Evolutionary conservation across 1,284 basidiomycete genomes (phyloP).

Genomic region (Trametes sp.): DNA sequence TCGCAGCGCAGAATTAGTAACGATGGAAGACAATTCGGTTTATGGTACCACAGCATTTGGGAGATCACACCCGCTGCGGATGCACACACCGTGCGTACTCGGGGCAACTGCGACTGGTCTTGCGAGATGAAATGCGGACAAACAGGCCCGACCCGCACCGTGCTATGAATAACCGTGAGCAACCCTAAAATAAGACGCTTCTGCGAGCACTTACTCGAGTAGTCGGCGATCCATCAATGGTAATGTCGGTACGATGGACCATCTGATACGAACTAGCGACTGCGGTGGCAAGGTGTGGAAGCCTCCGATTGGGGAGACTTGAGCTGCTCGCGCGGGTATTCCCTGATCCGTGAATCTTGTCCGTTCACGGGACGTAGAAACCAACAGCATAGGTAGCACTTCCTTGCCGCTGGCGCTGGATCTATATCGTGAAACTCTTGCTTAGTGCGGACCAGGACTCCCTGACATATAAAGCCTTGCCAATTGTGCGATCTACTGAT

Average conservation of each 20-base stretch:
- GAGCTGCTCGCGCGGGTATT: not conserved
- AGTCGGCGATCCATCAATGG: not conserved
- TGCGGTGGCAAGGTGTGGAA: not conserved
- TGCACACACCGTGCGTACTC: too few species aligned
- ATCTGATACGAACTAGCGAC: not conserved
- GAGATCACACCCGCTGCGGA: too few species aligned
- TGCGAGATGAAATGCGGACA: not conserved
- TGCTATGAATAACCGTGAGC: conserved; percentile 24
- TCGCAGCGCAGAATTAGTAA: not conserved
- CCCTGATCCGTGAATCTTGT: not conserved
- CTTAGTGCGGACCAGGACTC: too few species aligned
- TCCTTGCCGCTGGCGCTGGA: not conserved
- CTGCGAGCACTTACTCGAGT: not conserved
- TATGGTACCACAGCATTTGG: too few species aligned
- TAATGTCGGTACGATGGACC: not conserved
- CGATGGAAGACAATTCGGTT: too few species aligned
- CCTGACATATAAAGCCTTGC: too few species aligned
- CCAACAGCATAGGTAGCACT: not conserved
- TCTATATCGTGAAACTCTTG: not conserved
- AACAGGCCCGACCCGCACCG: not conserved
- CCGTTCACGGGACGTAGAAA: not conserved
- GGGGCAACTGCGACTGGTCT: not conserved
- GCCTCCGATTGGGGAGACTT: not conserved
- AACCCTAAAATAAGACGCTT: conserved; percentile 6
- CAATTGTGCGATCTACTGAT: too few species aligned